Evolutionary conservation across 106 monocot genomes (phyloP).

Genomic region (Allium cepa): DNA sequence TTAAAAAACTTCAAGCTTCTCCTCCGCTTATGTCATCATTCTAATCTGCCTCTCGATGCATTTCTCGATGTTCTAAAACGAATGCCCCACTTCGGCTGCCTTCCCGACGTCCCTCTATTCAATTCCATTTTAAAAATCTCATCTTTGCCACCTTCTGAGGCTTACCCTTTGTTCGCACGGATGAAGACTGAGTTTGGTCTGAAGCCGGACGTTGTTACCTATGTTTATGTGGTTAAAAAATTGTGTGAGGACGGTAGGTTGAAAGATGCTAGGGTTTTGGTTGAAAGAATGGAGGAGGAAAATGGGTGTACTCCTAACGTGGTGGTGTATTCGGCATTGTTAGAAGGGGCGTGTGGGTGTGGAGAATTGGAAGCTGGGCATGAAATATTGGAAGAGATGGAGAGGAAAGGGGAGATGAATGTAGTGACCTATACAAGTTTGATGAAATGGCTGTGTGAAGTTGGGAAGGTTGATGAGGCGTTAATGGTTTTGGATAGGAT

Average conservation of each 20-base stretch:
- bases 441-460: constrained; percentile 71
- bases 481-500: too few species aligned
- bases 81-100: constrained; percentile 36
- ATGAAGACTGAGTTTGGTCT: constrained; percentile 23
- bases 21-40: constrained; percentile 16
- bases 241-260: constrained; percentile 27
- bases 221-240: constrained; percentile 26
- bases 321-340: constrained; percentile 52
- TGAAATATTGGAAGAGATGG: constrained; percentile 57
- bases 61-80: constrained; percentile 24
- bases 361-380: constrained; percentile 42
- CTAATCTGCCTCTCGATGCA: constrained; percentile 30
- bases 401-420: constrained; percentile 20
- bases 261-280: constrained; percentile 21
- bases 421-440: constrained; percentile 88
- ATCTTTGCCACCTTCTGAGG: not conserved
- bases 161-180: constrained; percentile 21
- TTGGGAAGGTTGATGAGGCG: constrained; percentile 26
- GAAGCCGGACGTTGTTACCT: constrained; percentile 32
- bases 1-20: constrained; percentile 31
- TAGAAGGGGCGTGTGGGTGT: constrained; percentile 51
- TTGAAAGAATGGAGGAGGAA: constrained; percentile 23
- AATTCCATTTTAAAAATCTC: constrained; percentile 37
- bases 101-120: constrained; percentile 31
- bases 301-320: constrained; percentile 48